Percentiles rank a stretch among this genome's conserved stretches.
Conservation (phyloP, 257 asterid genomes). For the Capsicum pubescens region DNA sequence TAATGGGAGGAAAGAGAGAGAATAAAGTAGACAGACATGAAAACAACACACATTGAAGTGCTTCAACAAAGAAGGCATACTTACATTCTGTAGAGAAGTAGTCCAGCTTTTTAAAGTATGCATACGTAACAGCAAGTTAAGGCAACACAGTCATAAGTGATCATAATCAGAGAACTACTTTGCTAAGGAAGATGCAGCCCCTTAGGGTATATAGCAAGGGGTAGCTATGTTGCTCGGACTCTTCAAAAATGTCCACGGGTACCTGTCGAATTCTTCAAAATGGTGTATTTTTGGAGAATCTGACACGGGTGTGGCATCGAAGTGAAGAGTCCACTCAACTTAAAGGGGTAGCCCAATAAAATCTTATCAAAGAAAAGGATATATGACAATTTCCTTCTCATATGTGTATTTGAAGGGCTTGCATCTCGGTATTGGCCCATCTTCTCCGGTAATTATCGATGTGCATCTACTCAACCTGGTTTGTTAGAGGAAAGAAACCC, state of each 20-base stretch:
- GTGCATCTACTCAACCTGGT: slow-evolving; percentile 94
- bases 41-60: background rate
- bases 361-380: slow-evolving; percentile 55
- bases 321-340: too few relatives aligned
- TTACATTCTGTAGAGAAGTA: slow-evolving; percentile 98
- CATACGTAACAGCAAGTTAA: slow-evolving; percentile 86
- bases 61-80: slow-evolving; percentile 34
- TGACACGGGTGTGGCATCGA: too few relatives aligned
- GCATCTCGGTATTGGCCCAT: slow-evolving; percentile 99
- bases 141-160: slow-evolving; percentile 41
- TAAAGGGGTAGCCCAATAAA: slow-evolving; percentile 26
- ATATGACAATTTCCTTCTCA: slow-evolving; percentile 98
- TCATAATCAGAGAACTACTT: background rate
- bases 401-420: slow-evolving; percentile 98
- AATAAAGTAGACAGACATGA: background rate
- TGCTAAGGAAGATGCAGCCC: background rate
- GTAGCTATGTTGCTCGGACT: background rate
- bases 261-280: too few relatives aligned
- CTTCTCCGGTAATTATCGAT: slow-evolving; percentile 89
- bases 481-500: slow-evolving; percentile 26
- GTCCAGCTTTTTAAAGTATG: slow-evolving; percentile 90
- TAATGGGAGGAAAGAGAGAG: slow-evolving; percentile 11
- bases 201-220: slow-evolving; percentile 9
- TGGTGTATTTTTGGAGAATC: too few relatives aligned
- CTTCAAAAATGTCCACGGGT: too few relatives aligned